Evolutionary conservation across 257 asterid species (phyloP), one percentile per base, ranked within the genome.

Genomic region (Anisodus acutangulus): DNA sequence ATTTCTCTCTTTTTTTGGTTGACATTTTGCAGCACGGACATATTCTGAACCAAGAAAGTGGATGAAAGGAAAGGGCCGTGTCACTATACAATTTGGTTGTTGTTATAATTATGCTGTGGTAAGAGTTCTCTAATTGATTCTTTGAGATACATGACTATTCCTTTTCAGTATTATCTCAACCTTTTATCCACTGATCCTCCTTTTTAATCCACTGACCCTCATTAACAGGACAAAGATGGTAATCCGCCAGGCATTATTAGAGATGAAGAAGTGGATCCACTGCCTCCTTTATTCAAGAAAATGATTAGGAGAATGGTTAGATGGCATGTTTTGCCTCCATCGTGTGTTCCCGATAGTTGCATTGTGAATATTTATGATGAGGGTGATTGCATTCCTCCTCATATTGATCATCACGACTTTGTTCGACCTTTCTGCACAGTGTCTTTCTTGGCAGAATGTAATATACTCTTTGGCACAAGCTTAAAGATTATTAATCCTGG

Each of bases 341-440:
- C 91, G 0, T 93, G 98, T 83, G 89, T 94, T n/a, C 98, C 98
- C 1, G 92, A 95, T 84, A 95, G 98, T 84, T 95, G 98, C 83
- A 95, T 95, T 7, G 98, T 95, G 83, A 95, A 95, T 84, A 94
- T 95, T 22, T 95, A 95, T 19, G 97, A 95, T 0, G 92, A 94
- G 85, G 98, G 95, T 19, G 98, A 95, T 86, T 94, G 98, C 64
- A 95, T 95, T 89, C 98, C 98, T 0, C 98, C 98, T 51, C 98
- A 94, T 84, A 92, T 95, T 22, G 98, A 95, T 81, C 92, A 93
- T 89, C 98, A 91, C 13, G 98, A 95, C 85, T 95, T 95, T 78
- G 90, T 93, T 63, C 87, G 98, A 47, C 98, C 98, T 45, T 95
- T 95, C 81, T 92, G 97, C 85, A 95, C 98, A 0, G 97, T 93